Percentiles rank a stretch among this genome's conserved stretches.
These are phyloP conservation scores for Globisporangium spinosum DNA, from an alignment of 352 stramenopile genomes.

Conservation along the genomic window DNA sequence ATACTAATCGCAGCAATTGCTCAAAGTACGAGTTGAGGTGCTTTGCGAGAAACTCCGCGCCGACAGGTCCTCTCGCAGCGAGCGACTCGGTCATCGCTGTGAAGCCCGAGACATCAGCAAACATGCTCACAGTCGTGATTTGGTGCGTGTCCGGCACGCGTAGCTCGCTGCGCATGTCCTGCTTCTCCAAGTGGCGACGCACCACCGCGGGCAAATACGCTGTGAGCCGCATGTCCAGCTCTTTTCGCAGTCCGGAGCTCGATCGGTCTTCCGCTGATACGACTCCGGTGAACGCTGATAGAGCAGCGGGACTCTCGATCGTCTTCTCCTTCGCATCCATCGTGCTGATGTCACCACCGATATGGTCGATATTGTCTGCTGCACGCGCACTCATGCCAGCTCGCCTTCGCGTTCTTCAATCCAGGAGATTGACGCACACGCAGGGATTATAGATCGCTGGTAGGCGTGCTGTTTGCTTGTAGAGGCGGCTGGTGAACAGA, in stretches of 20 bases:
- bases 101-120: slow-evolving; percentile 93
- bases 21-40: slow-evolving; percentile 95
- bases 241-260: slow-evolving; percentile 54
- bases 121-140: slow-evolving; percentile 87
- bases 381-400: background rate
- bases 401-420: background rate
- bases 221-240: slow-evolving; percentile 79
- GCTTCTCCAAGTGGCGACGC: slow-evolving; percentile 66
- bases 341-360: background rate
- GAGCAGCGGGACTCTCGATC: background rate
- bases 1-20: slow-evolving; percentile 77
- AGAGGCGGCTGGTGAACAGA: background rate
- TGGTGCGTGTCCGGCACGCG: slow-evolving; percentile 69
- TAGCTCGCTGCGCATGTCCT: slow-evolving; percentile 34
- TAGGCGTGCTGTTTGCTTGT: background rate
- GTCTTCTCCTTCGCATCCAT: background rate
- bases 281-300: background rate
- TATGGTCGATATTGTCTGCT: background rate
- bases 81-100: slow-evolving; percentile 92
- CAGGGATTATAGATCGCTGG: background rate
- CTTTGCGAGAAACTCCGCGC: slow-evolving; percentile 87
- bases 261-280: slow-evolving; percentile 23
- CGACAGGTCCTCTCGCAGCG: slow-evolving; percentile 72
- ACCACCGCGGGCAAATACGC: slow-evolving; percentile 82
- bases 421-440: background rate